Evolutionary conservation across 1,139 yeast species (phyloP), one percentile per base, ranked within the genome.

Genomic region (Yamadazyma spencermartinsiae): DNA sequence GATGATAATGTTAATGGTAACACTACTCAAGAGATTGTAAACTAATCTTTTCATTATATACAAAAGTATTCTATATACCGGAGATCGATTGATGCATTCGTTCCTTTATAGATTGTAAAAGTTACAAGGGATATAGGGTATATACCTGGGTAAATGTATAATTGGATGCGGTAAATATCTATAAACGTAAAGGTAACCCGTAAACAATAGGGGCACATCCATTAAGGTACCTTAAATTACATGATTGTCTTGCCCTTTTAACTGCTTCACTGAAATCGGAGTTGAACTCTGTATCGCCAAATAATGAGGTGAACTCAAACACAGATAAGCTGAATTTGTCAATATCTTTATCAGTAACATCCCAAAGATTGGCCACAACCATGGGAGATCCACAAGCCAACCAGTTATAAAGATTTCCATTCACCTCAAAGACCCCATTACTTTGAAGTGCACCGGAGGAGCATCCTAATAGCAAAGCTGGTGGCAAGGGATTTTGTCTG

Each of bases 281-380:
- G 10, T 29, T 15, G 4, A 9, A 15, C 3, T 31, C 36, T 11
- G 20, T 29, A 28, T 33, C 46, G n/a, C 32, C 39, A 41, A 71
- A 55, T 19, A 83, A 61, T 0, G 90, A 89, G 80, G 89, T 81
- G 41, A 70, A 65, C 10, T 74, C 73, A 49, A 88, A 73, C 28
- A 85, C 60, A 1, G 76, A 64, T 10, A 72, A 45, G 33, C 89
- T 84, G 51, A 89, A 88, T 50, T 72, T 74, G 60, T 92, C 98
- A 39, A 89, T 87, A 57, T 92, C 98, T 51, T 86, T 89, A 59
- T 92, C 98, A 0, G 98, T 92, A 4, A 92, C 98, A 60, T 89
- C 97, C 98, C 98, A 92, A 46, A 92, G 63, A 54, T 88, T 89
- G 0, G 88, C 96, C 31, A 92, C 64, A 1, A 88, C 73, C 80